Conservation (phyloP, 2,329 filamentous ascomycete genomes). For the Hypoxylon sp. region DNA sequence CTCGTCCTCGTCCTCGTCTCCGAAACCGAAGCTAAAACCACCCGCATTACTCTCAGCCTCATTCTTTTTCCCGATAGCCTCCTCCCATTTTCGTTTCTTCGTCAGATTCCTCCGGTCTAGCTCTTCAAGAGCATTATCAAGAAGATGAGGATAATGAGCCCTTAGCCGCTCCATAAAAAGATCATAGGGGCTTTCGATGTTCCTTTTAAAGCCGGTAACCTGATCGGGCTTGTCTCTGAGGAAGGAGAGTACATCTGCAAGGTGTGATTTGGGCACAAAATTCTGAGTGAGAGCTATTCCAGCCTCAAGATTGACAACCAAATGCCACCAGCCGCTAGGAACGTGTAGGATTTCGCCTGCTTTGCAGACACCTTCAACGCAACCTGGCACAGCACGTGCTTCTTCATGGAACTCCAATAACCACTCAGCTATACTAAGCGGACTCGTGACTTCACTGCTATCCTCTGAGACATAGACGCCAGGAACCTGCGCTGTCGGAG, state of each 20-base stretch:
- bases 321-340: constrained; percentile 95
- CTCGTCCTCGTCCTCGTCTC: constrained; percentile 61
- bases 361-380: constrained; percentile 85
- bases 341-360: constrained; percentile 92
- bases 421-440: constrained; percentile 97
- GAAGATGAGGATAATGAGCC: constrained; percentile 73
- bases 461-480: constrained; percentile 92
- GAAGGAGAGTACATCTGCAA: constrained; percentile 83
- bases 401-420: constrained; percentile 89
- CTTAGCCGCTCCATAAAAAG: constrained; percentile 79
- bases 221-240: constrained; percentile 85
- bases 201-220: constrained; percentile 84
- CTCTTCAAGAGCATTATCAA: constrained; percentile 74
- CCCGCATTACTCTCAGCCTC: constrained; percentile 53
- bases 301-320: constrained; percentile 89
- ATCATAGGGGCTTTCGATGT: constrained; percentile 78
- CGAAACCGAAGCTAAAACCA: constrained; percentile 70
- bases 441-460: constrained; percentile 92
- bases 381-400: constrained; percentile 80
- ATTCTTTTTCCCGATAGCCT: constrained; percentile 72
- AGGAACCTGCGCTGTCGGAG: constrained; percentile 80
- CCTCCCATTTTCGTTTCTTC: constrained; percentile 89
- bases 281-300: constrained; percentile 95
- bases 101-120: constrained; percentile 72
- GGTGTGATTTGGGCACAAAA: constrained; percentile 83